A percentile compares a stretch with the other conserved stretches of the same genome.
These are phyloP conservation scores for Nematodospora anomalae DNA, from an alignment of 1,139 yeast genomes.

Conservation along the genomic window DNA sequence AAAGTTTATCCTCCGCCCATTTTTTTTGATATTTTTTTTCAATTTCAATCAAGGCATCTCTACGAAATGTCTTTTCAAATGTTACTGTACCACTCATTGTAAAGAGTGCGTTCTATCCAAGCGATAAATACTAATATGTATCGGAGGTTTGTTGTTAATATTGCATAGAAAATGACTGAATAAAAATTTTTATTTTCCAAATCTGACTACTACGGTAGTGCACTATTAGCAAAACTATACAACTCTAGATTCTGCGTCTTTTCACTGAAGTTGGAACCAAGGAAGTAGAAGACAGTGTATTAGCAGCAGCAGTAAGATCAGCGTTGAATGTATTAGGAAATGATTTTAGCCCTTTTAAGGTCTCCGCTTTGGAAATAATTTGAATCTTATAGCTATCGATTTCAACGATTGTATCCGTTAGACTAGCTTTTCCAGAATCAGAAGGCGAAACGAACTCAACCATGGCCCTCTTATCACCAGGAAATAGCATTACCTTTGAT, in stretches of 20 bases:
- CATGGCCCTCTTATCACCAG: conserved; percentile 52
- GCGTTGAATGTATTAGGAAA: conserved; percentile 36
- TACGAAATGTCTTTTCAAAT: conserved; percentile 70
- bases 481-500: conserved; percentile 43
- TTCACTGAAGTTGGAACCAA: conserved; percentile 12
- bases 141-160: too few species aligned
- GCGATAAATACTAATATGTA: not conserved
- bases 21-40: conserved; percentile 85
- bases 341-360: conserved; percentile 17
- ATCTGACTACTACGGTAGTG: conserved; percentile 1
- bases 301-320: conserved; percentile 38
- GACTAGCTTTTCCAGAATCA: conserved; percentile 58
- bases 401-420: conserved; percentile 21
- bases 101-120: not conserved
- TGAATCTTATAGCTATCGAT: conserved; percentile 9
- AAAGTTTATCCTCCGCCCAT: conserved; percentile 84
- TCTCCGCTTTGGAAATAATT: conserved; percentile 8
- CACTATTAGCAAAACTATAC: not conserved
- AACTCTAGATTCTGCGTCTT: conserved; percentile 8
- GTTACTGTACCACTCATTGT: conserved; percentile 46
- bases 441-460: conserved; percentile 48
- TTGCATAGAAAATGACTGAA: conserved; percentile 4
- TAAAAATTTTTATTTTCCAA: conserved; percentile 8
- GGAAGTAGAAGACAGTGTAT: not conserved
- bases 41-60: conserved; percentile 87